A percentile compares a stretch with the other conserved stretches of the same genome.
phyloP scores from a whole-genome alignment of 2,329 filamentous ascomycete genomes.

The Diplodia intermedia region DNA sequence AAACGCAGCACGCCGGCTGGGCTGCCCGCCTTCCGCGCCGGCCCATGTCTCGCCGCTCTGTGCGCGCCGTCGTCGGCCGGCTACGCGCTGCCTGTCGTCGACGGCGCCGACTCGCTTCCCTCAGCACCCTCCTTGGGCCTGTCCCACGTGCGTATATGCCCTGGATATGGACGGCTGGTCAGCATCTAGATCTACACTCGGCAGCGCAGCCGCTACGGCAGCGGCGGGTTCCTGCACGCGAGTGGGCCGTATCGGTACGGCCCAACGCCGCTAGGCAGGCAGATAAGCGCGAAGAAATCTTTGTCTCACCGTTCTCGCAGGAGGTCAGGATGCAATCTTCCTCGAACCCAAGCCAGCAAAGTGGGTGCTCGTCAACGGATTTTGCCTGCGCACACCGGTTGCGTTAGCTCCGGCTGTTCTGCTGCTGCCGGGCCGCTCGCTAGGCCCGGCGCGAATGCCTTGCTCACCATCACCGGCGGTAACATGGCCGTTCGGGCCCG shows the following conservation, averaged over 20 bases:
- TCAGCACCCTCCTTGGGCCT: slow-evolving; percentile 61
- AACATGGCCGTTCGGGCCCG: slow-evolving; percentile 82
- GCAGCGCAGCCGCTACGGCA: slow-evolving; percentile 32
- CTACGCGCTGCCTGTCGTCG: slow-evolving; percentile 39
- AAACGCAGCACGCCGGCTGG: neutral
- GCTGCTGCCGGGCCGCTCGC: neutral
- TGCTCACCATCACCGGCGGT: slow-evolving; percentile 80
- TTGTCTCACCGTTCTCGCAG: slow-evolving; percentile 79
- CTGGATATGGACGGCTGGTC: slow-evolving; percentile 51
- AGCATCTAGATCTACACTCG: slow-evolving; percentile 36
- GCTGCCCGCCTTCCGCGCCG: slow-evolving; percentile 9
- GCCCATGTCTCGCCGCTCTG: neutral
- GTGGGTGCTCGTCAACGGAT: slow-evolving; percentile 80
- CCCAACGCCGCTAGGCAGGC: slow-evolving; percentile 28
- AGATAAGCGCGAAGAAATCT: slow-evolving; percentile 33
- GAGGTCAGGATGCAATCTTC: slow-evolving; percentile 92
- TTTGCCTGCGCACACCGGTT: slow-evolving; percentile 66
- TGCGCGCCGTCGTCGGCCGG: neutral
- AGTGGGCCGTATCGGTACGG: slow-evolving; percentile 26
- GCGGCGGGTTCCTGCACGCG: slow-evolving; percentile 32
- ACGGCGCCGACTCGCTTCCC: slow-evolving; percentile 45
- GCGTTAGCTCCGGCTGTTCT: slow-evolving; percentile 37
- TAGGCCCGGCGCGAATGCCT: slow-evolving; percentile 35
- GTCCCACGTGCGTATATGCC: slow-evolving; percentile 77
- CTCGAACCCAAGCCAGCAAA: slow-evolving; percentile 92